Evolutionary conservation across 257 asterid genomes (phyloP), one percentile per base, ranked within the genome.

Genomic region (Paulownia fortunei): DNA sequence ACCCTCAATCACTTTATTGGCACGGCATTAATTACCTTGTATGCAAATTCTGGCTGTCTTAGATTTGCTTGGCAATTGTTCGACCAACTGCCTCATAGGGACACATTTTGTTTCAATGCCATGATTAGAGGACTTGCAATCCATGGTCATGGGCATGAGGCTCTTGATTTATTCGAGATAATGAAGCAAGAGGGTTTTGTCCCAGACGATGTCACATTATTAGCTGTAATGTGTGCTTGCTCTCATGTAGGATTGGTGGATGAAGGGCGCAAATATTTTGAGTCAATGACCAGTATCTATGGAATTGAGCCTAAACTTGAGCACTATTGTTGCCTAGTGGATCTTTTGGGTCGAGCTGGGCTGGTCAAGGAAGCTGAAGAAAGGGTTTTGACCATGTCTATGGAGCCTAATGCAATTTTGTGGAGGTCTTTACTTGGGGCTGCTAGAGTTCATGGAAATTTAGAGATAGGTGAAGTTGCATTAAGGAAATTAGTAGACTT

Each of bases 91-190:
- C 87, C 86, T 12, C 69, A 75, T 6, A 82, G 77, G 46, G 92
- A 88, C 64, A 76, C 81, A 44, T 84, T 88, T 75, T 90, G 94
- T 79, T 90, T 76, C 84, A 90, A 88, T 76, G 89, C 92, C 21
- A 90, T 90, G 97, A 88, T 92, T 55, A 79, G 92, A 86, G 96
- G 88, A 39, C 82, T 90, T 11, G 94, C 96, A 6, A 66, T 90
- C 72, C 94, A 92, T 70, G 96, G 94, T 34, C 74, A 72, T 49
- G 94, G 88, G 36, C 58, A 37, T 11, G 85, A 86, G 56, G 92
- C 97, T 72, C 86, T 92, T 47, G 82, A 81, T 26, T 81, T 90
- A 13, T 92, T 92, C 30, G 81, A 76, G 69, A 79, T 19, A 46
- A 88, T 92, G 97, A 81, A 72, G 37, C 66, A 55, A 23, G 85